Percentiles rank a stretch among this genome's conserved stretches.
Evolutionary conservation across 148 eudicot species (phyloP).

Genomic region (Camellia japonica): DNA sequence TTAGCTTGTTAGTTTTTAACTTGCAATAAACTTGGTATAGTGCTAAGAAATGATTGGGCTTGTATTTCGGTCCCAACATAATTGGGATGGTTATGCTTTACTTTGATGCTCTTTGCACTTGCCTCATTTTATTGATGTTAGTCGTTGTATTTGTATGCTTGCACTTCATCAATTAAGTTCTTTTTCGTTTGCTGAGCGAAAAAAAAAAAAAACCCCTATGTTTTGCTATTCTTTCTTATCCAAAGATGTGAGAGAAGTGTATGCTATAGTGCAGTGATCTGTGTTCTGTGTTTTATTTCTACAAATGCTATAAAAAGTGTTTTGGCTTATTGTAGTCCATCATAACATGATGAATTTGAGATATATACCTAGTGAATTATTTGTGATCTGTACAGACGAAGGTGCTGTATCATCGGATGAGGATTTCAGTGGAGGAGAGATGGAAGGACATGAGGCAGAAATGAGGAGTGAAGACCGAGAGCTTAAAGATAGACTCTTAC

Average conservation of each 20-base stretch:
- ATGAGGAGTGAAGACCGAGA: slow-evolving; percentile 63
- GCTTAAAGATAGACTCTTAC: slow-evolving; percentile 68
- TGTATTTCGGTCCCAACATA: too few species aligned
- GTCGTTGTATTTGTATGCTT: not conserved
- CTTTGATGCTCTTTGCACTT: too few species aligned
- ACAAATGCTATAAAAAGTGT: not conserved
- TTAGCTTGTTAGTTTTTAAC: too few species aligned
- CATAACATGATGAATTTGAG: not conserved
- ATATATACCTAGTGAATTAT: not conserved
- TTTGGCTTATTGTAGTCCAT: not conserved
- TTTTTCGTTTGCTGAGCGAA: too few species aligned
- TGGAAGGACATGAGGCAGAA: slow-evolving; percentile 46
- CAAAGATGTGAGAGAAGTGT: not conserved
- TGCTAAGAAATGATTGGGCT: too few species aligned
- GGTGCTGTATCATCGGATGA: slow-evolving; percentile 55
- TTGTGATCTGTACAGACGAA: slow-evolving; percentile 32
- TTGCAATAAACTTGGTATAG: too few species aligned
- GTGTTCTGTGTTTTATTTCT: not conserved
- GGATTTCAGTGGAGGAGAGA: slow-evolving; percentile 48
- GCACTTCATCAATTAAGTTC: not conserved
- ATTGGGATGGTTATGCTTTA: too few species aligned
- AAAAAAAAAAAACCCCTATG: too few species aligned
- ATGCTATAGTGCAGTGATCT: not conserved
- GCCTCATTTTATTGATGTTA: too few species aligned
- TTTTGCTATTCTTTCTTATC: too few species aligned